Conservation (phyloP, 352 stramenopile genomes). For the Pythium utonaiense region DNA sequence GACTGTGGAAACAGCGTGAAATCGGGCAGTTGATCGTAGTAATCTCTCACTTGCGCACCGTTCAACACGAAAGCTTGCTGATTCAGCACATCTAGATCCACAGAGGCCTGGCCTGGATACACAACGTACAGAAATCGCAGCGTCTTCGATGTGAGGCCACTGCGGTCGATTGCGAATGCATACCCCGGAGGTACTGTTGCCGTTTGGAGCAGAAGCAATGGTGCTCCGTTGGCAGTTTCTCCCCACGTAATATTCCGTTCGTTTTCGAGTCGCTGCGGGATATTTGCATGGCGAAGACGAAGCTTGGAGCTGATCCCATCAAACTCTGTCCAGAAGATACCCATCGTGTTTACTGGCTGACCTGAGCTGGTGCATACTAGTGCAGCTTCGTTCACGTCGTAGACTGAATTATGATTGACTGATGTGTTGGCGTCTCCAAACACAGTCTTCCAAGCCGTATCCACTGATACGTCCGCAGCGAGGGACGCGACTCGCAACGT, state of each 20-base stretch:
- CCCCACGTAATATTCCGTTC: conserved; percentile 24
- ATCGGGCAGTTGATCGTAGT: conserved; percentile 38
- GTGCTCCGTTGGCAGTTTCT: conserved; percentile 35
- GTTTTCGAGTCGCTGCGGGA: conserved; percentile 17
- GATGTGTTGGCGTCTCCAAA: conserved; percentile 1
- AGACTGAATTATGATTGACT: conserved; percentile 55
- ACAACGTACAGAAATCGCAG: conserved; percentile 59
- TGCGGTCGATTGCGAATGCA: conserved; percentile 54
- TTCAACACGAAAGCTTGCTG: conserved; percentile 43
- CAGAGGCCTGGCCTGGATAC: conserved; percentile 26
- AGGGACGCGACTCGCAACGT: conserved; percentile 14
- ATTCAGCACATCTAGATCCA: conserved; percentile 41
- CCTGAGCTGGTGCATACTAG: conserved; percentile 39
- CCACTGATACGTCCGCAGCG: neutral
- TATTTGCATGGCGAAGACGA: conserved; percentile 41
- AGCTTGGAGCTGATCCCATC: conserved; percentile 66
- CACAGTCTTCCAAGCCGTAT: conserved; percentile 2
- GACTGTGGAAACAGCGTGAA: conserved; percentile 47
- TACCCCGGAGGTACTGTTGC: conserved; percentile 31
- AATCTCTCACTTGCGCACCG: conserved; percentile 39
- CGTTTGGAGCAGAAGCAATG: conserved; percentile 42
- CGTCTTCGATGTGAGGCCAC: conserved; percentile 32
- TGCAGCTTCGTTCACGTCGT: conserved; percentile 33
- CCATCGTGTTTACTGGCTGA: conserved; percentile 14
- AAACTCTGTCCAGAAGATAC: conserved; percentile 70